These are phyloP conservation scores for Stagonosporopsis rhizophila DNA, from an alignment of 2,329 filamentous ascomycete species.

Conservation along the genomic window DNA sequence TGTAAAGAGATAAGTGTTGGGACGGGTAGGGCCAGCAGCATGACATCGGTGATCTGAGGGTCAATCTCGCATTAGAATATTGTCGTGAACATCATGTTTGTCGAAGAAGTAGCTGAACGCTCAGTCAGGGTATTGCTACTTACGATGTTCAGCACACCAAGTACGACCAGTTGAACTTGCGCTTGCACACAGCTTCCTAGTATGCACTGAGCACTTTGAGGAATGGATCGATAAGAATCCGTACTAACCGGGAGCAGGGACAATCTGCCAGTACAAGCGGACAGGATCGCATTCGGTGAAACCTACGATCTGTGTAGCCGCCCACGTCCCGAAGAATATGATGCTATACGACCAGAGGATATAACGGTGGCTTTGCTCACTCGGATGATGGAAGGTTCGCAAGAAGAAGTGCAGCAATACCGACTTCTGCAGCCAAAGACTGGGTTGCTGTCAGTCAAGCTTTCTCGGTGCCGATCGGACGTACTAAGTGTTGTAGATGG, in stretches of 20 bases:
- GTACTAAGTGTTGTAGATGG: constrained; percentile 1
- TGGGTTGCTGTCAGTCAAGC: not conserved
- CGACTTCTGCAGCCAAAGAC: constrained; percentile 2
- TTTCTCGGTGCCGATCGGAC: not conserved
- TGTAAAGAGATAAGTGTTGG: not conserved
- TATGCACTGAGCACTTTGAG: not conserved
- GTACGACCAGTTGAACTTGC: not conserved
- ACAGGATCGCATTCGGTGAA: constrained; percentile 4
- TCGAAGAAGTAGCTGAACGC: not conserved
- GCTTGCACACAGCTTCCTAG: constrained; percentile 1
- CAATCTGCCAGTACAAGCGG: constrained; percentile 2
- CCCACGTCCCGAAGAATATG: not conserved
- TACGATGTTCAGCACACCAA: constrained; percentile 2
- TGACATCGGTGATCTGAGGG: not conserved
- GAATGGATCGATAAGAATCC: not conserved
- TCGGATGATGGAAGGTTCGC: not conserved
- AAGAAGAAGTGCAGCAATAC: constrained; percentile 2
- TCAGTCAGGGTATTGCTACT: not conserved
- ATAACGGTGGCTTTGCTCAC: not conserved
- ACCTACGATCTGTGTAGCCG: not conserved
- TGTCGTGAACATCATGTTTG: not conserved
- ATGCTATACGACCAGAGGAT: not conserved
- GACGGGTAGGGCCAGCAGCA: not conserved
- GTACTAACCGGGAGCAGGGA: constrained; percentile 3
- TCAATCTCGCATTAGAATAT: not conserved